Base-by-base conservation (phyloP, 192 early-diverging fungal genomes). In the Linnemannia elongata region DNA sequence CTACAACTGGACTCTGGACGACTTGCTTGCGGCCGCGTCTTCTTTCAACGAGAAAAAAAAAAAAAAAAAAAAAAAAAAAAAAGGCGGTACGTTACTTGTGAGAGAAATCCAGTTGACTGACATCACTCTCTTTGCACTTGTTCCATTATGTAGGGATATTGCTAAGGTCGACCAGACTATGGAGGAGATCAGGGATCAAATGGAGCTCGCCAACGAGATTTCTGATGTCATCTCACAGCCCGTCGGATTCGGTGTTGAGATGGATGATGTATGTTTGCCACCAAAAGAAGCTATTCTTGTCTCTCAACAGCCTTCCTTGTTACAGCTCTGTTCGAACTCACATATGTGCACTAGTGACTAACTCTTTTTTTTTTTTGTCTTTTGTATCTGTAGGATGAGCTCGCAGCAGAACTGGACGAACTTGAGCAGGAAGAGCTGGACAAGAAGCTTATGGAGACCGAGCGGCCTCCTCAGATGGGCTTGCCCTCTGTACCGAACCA, bases 141-240 rank as follows among this genome's bases (percentile, higher is more conserved):
- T 44, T n/a, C 42, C 68, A 18, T 47, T n/a, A 71, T 72, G 1
- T 78, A 97, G 95, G 91, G 91, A 97, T 82, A 97, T 98, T 72
- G 94, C 97, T 85, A 98, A 96, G 92, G 97, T 99, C 38, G 98
- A 99, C 83, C 91, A 92, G 52, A 97, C 95, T 18, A 97, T 98
- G 97, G 98, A 99, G 80, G 97, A 97, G 72, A 97, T 99, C 78
- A 93, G 96, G 41, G 98, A 99, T 78, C 97, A 99, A 88, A 98
- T 99, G 96, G 97, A 98, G 79, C 85, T 98, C 78, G 96, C 97
- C 27, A 97, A 97, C 82, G 98, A 99, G 89, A 94, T 99, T 17
- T 95, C 94, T 24, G 96, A 97, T 49, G 97, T 97, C 13, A 97
- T 99, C 82, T 95, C 97, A 60, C 94, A 94, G 87, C 97, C 97